A percentile compares a stretch with the other conserved stretches of the same genome.
phyloP scores from a whole-genome alignment of 164 flowering plant genomes.

The Vitis rupestris region DNA sequence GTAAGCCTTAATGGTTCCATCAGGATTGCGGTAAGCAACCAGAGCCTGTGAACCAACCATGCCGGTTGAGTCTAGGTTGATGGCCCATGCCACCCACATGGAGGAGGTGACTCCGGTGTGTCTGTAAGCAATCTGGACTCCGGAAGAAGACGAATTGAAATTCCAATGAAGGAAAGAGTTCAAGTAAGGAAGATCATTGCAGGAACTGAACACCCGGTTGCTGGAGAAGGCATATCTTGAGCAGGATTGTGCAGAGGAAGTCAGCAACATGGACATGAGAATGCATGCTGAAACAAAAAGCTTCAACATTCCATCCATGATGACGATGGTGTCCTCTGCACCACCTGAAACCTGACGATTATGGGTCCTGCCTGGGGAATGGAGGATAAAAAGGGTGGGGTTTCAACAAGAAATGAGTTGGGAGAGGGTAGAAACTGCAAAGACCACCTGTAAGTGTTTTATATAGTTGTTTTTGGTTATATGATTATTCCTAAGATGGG shows the following conservation, averaged over 20 bases:
- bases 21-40: slow-evolving; percentile 39
- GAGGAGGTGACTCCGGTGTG: slow-evolving; percentile 25
- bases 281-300: slow-evolving; percentile 2
- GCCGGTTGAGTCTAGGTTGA: slow-evolving; percentile 39
- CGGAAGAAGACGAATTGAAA: slow-evolving; percentile 26
- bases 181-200: slow-evolving; percentile 44
- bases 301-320: slow-evolving; percentile 15
- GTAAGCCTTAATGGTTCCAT: slow-evolving; percentile 38
- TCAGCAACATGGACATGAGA: slow-evolving; percentile 13
- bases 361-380: no score
- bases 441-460: no score
- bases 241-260: slow-evolving; percentile 38
- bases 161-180: slow-evolving; percentile 54
- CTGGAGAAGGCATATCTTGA: slow-evolving; percentile 28
- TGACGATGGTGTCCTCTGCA: background rate
- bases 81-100: slow-evolving; percentile 61
- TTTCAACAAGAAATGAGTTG: no score
- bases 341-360: no score
- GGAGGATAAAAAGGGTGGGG: no score
- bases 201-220: slow-evolving; percentile 32
- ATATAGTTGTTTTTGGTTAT: no score
- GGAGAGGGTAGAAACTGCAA: no score
- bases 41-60: slow-evolving; percentile 59
- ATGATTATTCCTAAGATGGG: no score
- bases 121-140: slow-evolving; percentile 39